Conservation (phyloP, 2,329 filamentous ascomycete genomes). For the Epichloe coenophiala region DNA sequence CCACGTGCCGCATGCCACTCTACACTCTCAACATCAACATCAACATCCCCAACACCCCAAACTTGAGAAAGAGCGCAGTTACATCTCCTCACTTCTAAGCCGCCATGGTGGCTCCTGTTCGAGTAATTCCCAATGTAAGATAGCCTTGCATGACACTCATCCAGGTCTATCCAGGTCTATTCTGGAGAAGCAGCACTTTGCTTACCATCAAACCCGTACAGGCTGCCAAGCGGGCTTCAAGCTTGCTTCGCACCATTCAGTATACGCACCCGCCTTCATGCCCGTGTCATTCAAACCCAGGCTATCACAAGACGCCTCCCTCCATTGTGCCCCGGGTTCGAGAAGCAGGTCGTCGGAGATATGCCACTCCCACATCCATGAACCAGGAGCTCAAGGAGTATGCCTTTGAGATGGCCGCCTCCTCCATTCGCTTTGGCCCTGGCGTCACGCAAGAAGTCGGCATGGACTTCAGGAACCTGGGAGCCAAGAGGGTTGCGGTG, state of each 20-base stretch:
- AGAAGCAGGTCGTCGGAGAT: conserved; percentile 29
- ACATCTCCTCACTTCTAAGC: neutral
- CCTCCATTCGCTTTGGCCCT: conserved; percentile 83
- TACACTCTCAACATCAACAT: neutral
- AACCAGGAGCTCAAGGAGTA: conserved; percentile 69
- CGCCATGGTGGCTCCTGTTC: conserved; percentile 17
- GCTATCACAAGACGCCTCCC: conserved; percentile 54
- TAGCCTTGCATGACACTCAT: neutral
- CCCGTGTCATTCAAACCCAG: conserved; percentile 85
- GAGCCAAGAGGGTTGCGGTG: conserved; percentile 73
- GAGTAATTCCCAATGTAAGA: conserved; percentile 22
- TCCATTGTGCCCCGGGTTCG: conserved; percentile 37
- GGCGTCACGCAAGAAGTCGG: conserved; percentile 92
- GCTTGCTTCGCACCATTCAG: conserved; percentile 76
- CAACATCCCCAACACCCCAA: neutral
- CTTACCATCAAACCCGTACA: conserved; percentile 13
- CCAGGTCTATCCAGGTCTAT: too few species aligned
- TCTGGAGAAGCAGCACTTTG: neutral
- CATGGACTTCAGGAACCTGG: conserved; percentile 93
- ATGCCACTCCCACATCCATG: conserved; percentile 55
- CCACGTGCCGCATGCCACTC: neutral
- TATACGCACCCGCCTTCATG: conserved; percentile 78
- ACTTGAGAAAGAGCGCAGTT: neutral
- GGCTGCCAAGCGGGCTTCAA: conserved; percentile 52
- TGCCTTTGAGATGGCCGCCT: conserved; percentile 97